A percentile compares a stretch with the other conserved stretches of the same genome.
These are phyloP conservation scores for Microcyclospora tardicrescens DNA, from an alignment of 2,329 filamentous ascomycete genomes.

Conservation along the genomic window DNA sequence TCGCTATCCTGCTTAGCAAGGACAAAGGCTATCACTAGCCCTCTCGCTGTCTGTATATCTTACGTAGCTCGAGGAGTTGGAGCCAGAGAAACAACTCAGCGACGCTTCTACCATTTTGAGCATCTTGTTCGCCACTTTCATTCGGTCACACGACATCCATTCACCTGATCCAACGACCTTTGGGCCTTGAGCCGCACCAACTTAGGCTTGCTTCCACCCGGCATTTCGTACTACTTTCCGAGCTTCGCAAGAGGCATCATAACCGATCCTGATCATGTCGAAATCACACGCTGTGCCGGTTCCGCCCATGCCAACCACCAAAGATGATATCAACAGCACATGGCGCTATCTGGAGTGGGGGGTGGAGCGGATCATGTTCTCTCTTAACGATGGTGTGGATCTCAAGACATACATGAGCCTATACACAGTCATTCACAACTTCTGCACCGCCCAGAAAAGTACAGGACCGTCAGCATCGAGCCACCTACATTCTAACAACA, in stretches of 20 bases:
- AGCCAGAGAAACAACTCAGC: no score
- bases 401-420: constrained; percentile 96
- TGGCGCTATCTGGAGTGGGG: constrained; percentile 84
- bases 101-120: no score
- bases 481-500: constrained; percentile 44
- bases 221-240: neutral
- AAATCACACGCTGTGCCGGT: constrained; percentile 10
- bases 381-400: constrained; percentile 83
- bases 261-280: constrained; percentile 14
- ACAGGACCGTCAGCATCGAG: constrained; percentile 42
- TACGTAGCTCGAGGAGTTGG: no score
- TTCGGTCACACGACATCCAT: no score
- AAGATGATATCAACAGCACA: constrained; percentile 27
- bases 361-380: constrained; percentile 85
- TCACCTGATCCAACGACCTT: no score
- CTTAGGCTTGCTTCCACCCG: neutral
- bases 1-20: no score
- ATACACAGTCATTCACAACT: constrained; percentile 97
- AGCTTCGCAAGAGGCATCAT: neutral
- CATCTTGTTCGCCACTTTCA: no score
- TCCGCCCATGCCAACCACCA: constrained; percentile 22
- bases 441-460: constrained; percentile 95
- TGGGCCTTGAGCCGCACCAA: no score
- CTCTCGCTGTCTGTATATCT: no score
- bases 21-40: no score